phyloP scores from a whole-genome alignment of 2,329 filamentous ascomycete species.

The Penicillium sp. region DNA sequence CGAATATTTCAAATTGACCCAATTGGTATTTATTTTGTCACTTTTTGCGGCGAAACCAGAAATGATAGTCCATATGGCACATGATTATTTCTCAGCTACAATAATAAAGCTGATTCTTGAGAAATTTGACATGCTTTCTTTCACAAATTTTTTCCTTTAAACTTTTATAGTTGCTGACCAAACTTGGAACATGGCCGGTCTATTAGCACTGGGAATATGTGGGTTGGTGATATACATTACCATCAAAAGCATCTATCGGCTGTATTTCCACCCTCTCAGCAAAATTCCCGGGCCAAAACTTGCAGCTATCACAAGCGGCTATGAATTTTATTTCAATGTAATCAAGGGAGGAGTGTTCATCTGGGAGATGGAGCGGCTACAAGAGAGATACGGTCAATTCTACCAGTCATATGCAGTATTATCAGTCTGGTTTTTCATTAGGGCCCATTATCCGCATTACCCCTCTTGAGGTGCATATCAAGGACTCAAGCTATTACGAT shows the following conservation, averaged over 20 bases:
- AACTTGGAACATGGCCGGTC: not conserved
- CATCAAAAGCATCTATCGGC: conserved; percentile 24
- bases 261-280: conserved; percentile 37
- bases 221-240: not conserved
- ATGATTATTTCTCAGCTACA: not conserved
- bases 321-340: conserved; percentile 41
- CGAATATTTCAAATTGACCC: not conserved
- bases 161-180: not conserved
- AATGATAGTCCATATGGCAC: not conserved
- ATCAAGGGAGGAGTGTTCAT: conserved; percentile 35
- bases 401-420: not conserved
- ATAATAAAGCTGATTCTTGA: not conserved
- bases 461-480: conserved; percentile 40
- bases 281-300: conserved; percentile 36
- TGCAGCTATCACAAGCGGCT: conserved; percentile 34
- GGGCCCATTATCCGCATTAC: conserved; percentile 41
- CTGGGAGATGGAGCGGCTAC: conserved; percentile 37
- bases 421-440: conserved; percentile 5
- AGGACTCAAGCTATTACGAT: conserved; percentile 37
- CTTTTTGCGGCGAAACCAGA: not conserved
- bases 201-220: not conserved
- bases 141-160: not conserved
- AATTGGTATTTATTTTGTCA: not conserved
- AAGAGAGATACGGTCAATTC: conserved; percentile 22
- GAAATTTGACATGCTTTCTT: not conserved